Evolutionary conservation across 352 stramenopile genomes (phyloP), one percentile per base, ranked within the genome.

Genomic region (Phytopythium oedochilum): DNA sequence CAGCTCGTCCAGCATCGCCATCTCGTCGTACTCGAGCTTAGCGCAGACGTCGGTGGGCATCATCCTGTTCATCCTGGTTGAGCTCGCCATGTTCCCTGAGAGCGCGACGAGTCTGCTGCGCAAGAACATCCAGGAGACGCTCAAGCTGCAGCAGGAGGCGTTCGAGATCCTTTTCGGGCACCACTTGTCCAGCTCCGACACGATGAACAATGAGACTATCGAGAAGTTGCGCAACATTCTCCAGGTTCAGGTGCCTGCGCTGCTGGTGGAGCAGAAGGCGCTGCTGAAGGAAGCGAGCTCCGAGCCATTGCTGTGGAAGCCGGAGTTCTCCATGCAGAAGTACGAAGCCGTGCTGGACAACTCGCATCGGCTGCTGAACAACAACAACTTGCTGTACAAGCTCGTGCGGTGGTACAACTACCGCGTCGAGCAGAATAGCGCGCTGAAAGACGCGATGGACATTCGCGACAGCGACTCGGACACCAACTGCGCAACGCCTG

Each of bases 341-440:
- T 94, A 94, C 59, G 68, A 87, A 38, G 50, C 60, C 0, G 76
- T 94, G 14, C 56, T 94, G 1, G 68, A 89, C 6, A 77, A 66
- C 31, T 84, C 63, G 12, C 64, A 82, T 9, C 75, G 81, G 0
- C 55, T 94, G 34, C 65, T 94, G 12, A 92, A 89, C 72, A 90
- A 89, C 76, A 92, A 89, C 57, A 86, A 88, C 28, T 43, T 94
- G 48, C 55, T 94, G 1, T 92, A 75, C 58, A 94, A 94, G 59
- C 66, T 94, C 10, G 65, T 91, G 20, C 62, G 66, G n/a, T 94
- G 83, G 83, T 91, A 83, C 56, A 77, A 77, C 44, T 88, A 81
- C 57, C 78, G 83, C 2, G 66, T 86, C 6, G 70, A 73, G 62
- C 57, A 75, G 43, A 63, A 88, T 20, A 32, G 76, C 20, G 58